phyloP scores from a whole-genome alignment of 768 basidiomycete genomes.

The Gyrodon lividus region DNA sequence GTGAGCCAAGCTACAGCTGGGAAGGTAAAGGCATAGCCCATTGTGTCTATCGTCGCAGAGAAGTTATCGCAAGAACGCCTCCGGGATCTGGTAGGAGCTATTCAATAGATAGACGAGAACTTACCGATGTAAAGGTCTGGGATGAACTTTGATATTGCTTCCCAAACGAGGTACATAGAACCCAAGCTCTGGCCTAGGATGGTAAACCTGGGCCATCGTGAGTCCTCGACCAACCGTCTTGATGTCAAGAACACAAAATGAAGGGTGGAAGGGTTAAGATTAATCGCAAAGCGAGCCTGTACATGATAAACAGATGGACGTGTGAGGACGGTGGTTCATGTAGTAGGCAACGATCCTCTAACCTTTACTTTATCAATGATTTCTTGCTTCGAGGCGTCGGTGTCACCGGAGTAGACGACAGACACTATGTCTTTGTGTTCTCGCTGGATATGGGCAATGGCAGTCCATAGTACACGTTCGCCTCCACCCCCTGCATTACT shows the following conservation, averaged over 20 bases:
- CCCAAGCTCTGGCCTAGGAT: constrained; percentile 90
- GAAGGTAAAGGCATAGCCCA: constrained; percentile 97
- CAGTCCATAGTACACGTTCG: constrained; percentile 94
- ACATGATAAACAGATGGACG: background rate
- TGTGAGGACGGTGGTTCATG: background rate
- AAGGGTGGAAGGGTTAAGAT: constrained; percentile 59
- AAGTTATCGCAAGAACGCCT: constrained; percentile 7
- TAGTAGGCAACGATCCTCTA: constrained; percentile 2
- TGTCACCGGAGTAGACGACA: constrained; percentile 89
- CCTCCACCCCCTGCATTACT: constrained; percentile 98
- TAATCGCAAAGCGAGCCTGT: constrained; percentile 80
- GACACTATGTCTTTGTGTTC: constrained; percentile 62
- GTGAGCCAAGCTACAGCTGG: constrained; percentile 64
- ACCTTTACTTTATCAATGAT: constrained; percentile 86
- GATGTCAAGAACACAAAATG: constrained; percentile 81
- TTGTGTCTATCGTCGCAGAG: constrained; percentile 64
- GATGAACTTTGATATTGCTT: constrained; percentile 74
- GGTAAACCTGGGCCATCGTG: constrained; percentile 87
- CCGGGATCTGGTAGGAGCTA: background rate
- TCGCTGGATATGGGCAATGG: constrained; percentile 73
- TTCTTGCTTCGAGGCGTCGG: constrained; percentile 71
- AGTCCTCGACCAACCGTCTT: constrained; percentile 73
- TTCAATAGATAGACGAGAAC: constrained; percentile 15
- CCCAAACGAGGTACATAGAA: constrained; percentile 78
- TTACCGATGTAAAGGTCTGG: constrained; percentile 91